Base-by-base conservation (phyloP, 1,284 basidiomycete genomes). In the Ustilago crameri region DNA sequence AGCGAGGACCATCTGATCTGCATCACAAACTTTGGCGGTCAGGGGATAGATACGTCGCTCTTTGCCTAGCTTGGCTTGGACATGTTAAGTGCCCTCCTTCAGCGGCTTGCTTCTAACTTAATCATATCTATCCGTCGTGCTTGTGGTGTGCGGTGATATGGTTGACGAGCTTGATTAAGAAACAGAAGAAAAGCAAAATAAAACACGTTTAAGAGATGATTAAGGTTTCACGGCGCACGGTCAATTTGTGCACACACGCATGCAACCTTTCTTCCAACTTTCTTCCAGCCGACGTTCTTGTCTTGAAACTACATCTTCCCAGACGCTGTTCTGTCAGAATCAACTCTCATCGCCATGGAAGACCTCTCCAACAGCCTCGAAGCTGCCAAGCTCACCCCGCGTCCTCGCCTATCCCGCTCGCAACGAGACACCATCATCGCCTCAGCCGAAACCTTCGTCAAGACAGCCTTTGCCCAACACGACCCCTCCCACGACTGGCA, bases 401-500 rank as follows among this genome's bases (percentile, higher is more conserved):
- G 30, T 2, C 35, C 44, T 27, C 52, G 38, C 3, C 50, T 58
- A 9, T 26, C 14, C 18, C 27, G 46, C 5, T 47, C 41, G 0
- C 46, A 62, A 23, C 24, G 59, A 42, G 32, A 47, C 2, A 26
- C 20, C 5, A 49, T 68, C 47, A 43, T 68, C 30, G 26, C 35
- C 1, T 9, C 44, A 3, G 66, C 66, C 2, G 55, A 69, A 23
- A 9, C 37, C 0, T 71, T 71, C 41, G 68, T 71, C 37, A 51
- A 87, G 50, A 85, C 88, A 40, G 89, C 89, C 1, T 93, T 94
- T 18, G 47, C 45, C 3, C 9, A 89, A 71, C 93, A 93, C 82
- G 94, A 95, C 81, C 90, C 93, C 0, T 93, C 91, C 17, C 94
- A 96, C 82, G 93, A 96, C 84, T 89, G 87, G 74, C 90, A 90